Base-by-base conservation (phyloP, 345 rosid genomes). In the Conringia planisiliqua region DNA sequence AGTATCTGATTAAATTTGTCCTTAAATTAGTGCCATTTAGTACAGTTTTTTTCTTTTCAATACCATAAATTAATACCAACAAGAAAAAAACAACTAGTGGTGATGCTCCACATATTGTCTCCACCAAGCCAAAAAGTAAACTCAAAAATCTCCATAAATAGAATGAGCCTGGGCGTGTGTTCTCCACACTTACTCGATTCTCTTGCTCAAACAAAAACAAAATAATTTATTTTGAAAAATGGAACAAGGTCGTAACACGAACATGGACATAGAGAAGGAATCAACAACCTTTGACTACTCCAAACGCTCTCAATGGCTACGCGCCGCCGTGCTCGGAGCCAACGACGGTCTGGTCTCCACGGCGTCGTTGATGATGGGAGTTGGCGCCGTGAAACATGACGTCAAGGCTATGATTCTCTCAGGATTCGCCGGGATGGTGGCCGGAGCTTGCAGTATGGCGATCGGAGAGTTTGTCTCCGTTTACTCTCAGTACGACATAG, bases 371-470 rank as follows among this genome's bases (percentile, higher is more conserved):
- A 93, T 93, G 93, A 89, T 93, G 96, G 98, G 98, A 3, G 85
- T 93, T 0, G 97, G 97, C 0, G 97, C 98, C 0, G 94, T 91
- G 4, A 93, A 86, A 62, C 86, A 86, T 70, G 98, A 93, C 73
- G 71, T 86, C 35, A 91, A 88, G 43, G 89, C 67, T 13, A 93
- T 93, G 98, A 86, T 93, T 27, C 85, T 93, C 29, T 83, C 94
- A 0, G 98, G 98, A 11, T 91, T 93, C 47, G 97, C 98, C 0
- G 98, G 98, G 3, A 71, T 91, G 14, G 91, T 93, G 0, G 97
- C 97, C 1, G 98, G 98, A 1, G 98, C 98, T 14, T 93, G 97
- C 51, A 93, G 98, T 82, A 93, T 93, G 98, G 96, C 97, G 10
- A 91, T 93, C 1, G 98, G 98, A 14, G 98, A 93, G 76, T 91